A percentile compares a stretch with the other conserved stretches of the same genome.
Conservation (phyloP, 1,284 basidiomycete species). For the Trametes sp. region DNA sequence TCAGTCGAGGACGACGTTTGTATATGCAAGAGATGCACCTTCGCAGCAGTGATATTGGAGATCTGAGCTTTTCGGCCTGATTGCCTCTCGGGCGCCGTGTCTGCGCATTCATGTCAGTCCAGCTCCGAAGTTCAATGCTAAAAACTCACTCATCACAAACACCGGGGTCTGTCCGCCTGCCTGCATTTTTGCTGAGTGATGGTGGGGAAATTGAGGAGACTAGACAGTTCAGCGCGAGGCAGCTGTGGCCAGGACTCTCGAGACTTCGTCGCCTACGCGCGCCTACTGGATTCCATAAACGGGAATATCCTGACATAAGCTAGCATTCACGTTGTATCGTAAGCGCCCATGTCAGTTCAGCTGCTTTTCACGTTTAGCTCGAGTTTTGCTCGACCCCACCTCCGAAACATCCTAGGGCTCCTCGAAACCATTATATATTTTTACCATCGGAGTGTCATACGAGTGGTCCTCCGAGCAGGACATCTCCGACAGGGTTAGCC, state of each 20-base stretch:
- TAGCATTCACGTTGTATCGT: too few relatives aligned
- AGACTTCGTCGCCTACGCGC: constrained; percentile 16
- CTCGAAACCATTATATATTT: too few relatives aligned
- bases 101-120: constrained; percentile 48
- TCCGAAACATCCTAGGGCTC: too few relatives aligned
- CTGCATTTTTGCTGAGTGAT: constrained; percentile 45
- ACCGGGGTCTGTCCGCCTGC: constrained; percentile 68
- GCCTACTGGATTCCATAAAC: neutral
- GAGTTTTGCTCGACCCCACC: too few relatives aligned
- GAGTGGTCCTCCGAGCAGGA: too few relatives aligned
- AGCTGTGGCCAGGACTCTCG: constrained; percentile 18
- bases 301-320: constrained; percentile 9
- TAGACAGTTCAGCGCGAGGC: constrained; percentile 11
- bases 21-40: constrained; percentile 59
- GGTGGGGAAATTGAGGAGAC: constrained; percentile 6
- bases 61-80: constrained; percentile 96
- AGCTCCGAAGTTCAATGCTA: too few relatives aligned
- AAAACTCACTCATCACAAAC: constrained; percentile 73
- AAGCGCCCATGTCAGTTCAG: neutral
- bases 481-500: too few relatives aligned
- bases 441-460: too few relatives aligned
- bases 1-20: constrained; percentile 12
- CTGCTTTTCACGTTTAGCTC: too few relatives aligned
- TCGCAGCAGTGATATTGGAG: constrained; percentile 97
- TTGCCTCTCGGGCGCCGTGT: constrained; percentile 93